Conservation (phyloP, 495 filamentous ascomycete genomes). For the Platismatia glauca region DNA sequence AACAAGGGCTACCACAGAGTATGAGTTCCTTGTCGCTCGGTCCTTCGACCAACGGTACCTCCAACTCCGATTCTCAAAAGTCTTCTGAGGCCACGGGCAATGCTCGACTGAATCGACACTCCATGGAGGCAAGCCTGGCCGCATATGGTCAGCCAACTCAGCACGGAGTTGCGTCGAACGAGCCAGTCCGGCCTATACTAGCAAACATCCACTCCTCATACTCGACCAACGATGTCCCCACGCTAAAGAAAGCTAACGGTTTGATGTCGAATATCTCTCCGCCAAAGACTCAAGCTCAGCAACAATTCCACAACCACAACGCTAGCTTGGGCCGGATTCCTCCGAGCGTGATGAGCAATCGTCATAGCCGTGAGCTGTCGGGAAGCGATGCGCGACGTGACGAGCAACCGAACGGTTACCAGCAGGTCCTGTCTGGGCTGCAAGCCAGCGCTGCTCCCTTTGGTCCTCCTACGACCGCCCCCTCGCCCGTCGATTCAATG, state of each 20-base stretch:
- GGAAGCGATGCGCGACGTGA: constrained; percentile 32
- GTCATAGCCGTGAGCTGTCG: constrained; percentile 60
- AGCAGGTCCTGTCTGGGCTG: constrained; percentile 56
- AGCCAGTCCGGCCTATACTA: constrained; percentile 20
- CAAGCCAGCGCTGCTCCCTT: constrained; percentile 72
- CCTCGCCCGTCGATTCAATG: constrained; percentile 29
- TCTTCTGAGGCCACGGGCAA: constrained; percentile 18
- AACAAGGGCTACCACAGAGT: constrained; percentile 71
- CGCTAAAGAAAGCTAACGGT: constrained; percentile 54
- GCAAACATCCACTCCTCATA: constrained; percentile 65
- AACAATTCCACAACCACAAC: constrained; percentile 76
- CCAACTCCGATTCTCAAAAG: constrained; percentile 27
- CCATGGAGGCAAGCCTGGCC: constrained; percentile 34
- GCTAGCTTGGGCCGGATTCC: constrained; percentile 72
- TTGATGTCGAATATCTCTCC: constrained; percentile 46
- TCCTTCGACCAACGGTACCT: constrained; percentile 27
- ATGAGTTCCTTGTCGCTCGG: constrained; percentile 31
- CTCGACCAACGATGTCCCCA: constrained; percentile 85
- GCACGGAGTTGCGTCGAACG: constrained; percentile 16
- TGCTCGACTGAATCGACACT: constrained; percentile 45
- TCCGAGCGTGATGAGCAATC: constrained; percentile 47
- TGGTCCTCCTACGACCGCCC: constrained; percentile 38
- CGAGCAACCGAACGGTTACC: constrained; percentile 29
- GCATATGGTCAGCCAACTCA: constrained; percentile 22
- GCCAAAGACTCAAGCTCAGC: constrained; percentile 58